Evolutionary conservation across 192 early-diverging fungal genomes (phyloP).

Genomic region (Rhizoclosmatium globosum): DNA sequence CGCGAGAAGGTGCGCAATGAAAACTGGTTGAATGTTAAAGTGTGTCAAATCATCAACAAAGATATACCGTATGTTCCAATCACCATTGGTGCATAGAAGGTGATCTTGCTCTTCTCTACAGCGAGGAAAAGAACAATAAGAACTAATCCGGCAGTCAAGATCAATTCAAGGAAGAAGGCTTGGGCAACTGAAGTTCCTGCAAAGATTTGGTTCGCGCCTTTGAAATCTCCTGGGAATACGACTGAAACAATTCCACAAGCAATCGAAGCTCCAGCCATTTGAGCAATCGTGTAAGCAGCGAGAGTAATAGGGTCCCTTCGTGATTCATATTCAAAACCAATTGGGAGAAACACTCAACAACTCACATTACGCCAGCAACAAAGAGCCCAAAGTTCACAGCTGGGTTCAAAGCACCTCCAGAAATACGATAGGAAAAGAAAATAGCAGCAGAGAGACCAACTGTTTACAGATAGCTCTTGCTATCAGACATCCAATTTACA

Average conservation of each 20-base stretch:
- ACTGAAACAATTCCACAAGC: conserved; percentile 47
- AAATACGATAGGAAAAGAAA: conserved; percentile 54
- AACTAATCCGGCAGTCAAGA: conserved; percentile 54
- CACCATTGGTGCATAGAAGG: conserved; percentile 49
- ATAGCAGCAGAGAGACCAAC: conserved; percentile 35
- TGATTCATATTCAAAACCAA: neutral
- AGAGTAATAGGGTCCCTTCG: conserved; percentile 18
- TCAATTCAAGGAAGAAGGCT: conserved; percentile 51
- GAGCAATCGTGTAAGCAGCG: conserved; percentile 61
- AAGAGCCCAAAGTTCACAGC: conserved; percentile 69
- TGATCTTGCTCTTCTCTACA: conserved; percentile 51
- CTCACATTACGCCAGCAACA: conserved; percentile 47
- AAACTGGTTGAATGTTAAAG: conserved; percentile 35
- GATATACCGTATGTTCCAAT: conserved; percentile 47
- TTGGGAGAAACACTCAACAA: neutral
- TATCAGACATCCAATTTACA: neutral
- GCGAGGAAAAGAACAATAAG: conserved; percentile 49
- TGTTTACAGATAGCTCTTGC: neutral
- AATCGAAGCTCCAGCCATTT: conserved; percentile 64
- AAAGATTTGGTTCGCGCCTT: conserved; percentile 39
- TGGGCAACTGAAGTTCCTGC: conserved; percentile 21
- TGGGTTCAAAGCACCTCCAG: conserved; percentile 73
- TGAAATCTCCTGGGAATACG: conserved; percentile 42
- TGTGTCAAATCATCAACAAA: too few relatives aligned
- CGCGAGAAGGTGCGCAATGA: conserved; percentile 48